A percentile compares a stretch with the other conserved stretches of the same genome.
These are phyloP conservation scores for Venturia oleaginea DNA, from an alignment of 2,329 filamentous ascomycete genomes.

Conservation along the genomic window DNA sequence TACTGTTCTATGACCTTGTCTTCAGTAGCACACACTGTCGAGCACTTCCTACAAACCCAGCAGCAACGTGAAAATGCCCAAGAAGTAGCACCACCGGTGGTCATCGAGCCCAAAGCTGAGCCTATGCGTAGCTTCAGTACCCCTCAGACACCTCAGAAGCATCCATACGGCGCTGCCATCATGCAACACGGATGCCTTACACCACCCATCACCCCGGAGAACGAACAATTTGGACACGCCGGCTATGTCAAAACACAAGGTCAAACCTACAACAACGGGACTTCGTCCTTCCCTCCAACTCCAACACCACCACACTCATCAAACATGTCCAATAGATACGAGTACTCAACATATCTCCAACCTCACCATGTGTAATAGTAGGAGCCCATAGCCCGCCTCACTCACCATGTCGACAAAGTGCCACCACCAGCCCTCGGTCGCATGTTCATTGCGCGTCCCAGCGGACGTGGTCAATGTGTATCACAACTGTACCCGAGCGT, in stretches of 20 bases:
- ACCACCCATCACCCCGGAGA: slow-evolving; percentile 75
- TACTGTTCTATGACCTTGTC: slow-evolving; percentile 59
- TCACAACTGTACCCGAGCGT: slow-evolving; percentile 12
- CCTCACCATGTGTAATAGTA: slow-evolving; percentile 27
- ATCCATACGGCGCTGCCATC: slow-evolving; percentile 50
- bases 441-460: neutral
- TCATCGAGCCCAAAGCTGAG: slow-evolving; percentile 36
- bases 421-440: neutral
- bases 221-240: slow-evolving; percentile 27
- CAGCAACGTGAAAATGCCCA: slow-evolving; percentile 43
- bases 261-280: slow-evolving; percentile 20
- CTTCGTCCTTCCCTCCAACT: slow-evolving; percentile 27
- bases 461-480: slow-evolving; percentile 4
- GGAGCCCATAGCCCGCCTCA: slow-evolving; percentile 6
- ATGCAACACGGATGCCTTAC: slow-evolving; percentile 71
- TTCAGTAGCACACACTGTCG: slow-evolving; percentile 53
- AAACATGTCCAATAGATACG: slow-evolving; percentile 26
- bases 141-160: slow-evolving; percentile 74
- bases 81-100: slow-evolving; percentile 38
- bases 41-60: slow-evolving; percentile 52
- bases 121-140: slow-evolving; percentile 38
- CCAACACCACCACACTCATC: slow-evolving; percentile 26
- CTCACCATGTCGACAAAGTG: slow-evolving; percentile 1
- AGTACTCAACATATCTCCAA: slow-evolving; percentile 27
- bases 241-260: slow-evolving; percentile 21